These are phyloP conservation scores for Tulasnella sp. DNA, from an alignment of 768 basidiomycete species.

Conservation along the genomic window DNA sequence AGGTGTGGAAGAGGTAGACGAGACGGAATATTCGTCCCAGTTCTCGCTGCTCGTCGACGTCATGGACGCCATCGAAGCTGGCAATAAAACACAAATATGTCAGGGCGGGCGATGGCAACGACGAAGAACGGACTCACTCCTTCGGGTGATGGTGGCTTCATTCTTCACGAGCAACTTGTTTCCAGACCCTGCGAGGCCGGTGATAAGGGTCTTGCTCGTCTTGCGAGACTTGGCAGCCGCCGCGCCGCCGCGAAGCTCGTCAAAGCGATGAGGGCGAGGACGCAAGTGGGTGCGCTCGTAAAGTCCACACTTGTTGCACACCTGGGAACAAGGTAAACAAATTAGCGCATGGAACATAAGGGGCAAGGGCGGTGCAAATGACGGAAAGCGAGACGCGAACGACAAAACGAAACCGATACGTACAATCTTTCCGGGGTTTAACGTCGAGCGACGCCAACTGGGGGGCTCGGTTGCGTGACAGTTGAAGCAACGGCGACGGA, in stretches of 20 bases:
- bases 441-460: constrained; percentile 74
- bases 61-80: too few relatives aligned
- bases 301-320: constrained; percentile 87
- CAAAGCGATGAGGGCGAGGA: constrained; percentile 71
- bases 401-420: constrained; percentile 12
- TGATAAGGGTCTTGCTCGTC: constrained; percentile 19
- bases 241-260: constrained; percentile 67
- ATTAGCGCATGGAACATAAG: neutral
- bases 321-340: constrained; percentile 9
- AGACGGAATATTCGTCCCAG: too few relatives aligned
- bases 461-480: constrained; percentile 88
- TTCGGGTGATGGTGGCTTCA: too few relatives aligned
- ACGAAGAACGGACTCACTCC: too few relatives aligned
- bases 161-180: too few relatives aligned
- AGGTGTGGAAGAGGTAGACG: too few relatives aligned
- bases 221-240: constrained; percentile 55
- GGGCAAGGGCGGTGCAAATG: neutral
- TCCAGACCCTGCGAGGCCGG: neutral
- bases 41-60: too few relatives aligned
- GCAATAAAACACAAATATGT: too few relatives aligned
- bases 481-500: constrained; percentile 78
- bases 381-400: too few relatives aligned
- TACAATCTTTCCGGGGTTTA: constrained; percentile 80
- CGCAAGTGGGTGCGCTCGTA: constrained; percentile 83
- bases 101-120: too few relatives aligned